Percentiles rank a stretch among this genome's conserved stretches.
Evolutionary conservation across 805 yeast species (phyloP).

Genomic region (Saccharomycopsis fibuligera): DNA sequence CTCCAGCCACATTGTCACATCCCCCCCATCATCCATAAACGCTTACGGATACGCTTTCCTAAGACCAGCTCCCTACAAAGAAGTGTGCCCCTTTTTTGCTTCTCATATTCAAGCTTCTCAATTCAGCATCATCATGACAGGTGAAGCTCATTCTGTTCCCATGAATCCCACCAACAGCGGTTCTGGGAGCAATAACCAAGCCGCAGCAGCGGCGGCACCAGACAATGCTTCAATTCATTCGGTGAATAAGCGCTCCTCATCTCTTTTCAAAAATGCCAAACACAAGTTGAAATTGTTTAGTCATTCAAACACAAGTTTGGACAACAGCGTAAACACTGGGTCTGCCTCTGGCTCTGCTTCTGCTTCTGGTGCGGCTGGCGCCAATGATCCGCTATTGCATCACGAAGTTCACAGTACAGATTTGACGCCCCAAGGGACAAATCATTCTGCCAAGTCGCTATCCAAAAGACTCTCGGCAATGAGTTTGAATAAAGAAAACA

Average conservation of each 20-base stretch:
- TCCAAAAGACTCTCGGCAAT: slow-evolving; percentile 6
- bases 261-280: slow-evolving; percentile 17
- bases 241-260: slow-evolving; percentile 4
- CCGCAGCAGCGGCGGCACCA: not conserved
- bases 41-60: too few relatives aligned
- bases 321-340: too few relatives aligned
- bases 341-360: too few relatives aligned
- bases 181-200: too few relatives aligned
- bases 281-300: slow-evolving; percentile 15
- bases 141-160: slow-evolving; percentile 1
- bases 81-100: too few relatives aligned
- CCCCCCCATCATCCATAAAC: too few relatives aligned
- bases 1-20: too few relatives aligned
- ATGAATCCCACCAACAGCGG: not conserved
- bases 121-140: too few relatives aligned
- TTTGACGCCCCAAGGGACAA: slow-evolving; percentile 10
- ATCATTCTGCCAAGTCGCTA: slow-evolving; percentile 7
- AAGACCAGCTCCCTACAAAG: too few relatives aligned
- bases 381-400: slow-evolving; percentile 1
- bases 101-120: too few relatives aligned
- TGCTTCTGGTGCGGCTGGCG: not conserved
- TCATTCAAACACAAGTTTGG: slow-evolving; percentile 8
- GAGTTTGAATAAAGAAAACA: slow-evolving; percentile 16
- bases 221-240: slow-evolving; percentile 1
- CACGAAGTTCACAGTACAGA: slow-evolving; percentile 1